Conservation (phyloP, 495 filamentous ascomycete species). For the Xylaria castorea region DNA sequence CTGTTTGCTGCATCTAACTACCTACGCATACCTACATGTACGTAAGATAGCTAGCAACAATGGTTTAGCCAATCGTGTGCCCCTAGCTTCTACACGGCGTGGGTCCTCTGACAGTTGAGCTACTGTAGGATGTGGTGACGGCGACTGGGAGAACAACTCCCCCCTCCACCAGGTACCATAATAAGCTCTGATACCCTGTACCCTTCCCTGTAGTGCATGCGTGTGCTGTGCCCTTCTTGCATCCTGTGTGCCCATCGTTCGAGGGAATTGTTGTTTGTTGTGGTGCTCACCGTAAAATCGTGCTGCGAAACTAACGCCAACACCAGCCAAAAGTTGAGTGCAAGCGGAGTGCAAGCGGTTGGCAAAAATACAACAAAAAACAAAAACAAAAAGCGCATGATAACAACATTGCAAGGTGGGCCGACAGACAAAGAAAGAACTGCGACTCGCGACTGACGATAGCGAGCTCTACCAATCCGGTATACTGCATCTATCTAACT, state of each 20-base stretch:
- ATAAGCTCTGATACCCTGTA: neutral
- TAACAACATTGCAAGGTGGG: neutral
- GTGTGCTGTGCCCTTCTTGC: slow-evolving; percentile 15
- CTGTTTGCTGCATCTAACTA: neutral
- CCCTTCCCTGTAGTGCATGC: neutral
- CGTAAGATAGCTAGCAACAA: neutral
- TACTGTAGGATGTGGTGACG: neutral
- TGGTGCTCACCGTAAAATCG: neutral
- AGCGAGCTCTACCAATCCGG: slow-evolving; percentile 1
- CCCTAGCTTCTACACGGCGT: neutral
- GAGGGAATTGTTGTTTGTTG: neutral
- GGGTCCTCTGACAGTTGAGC: neutral
- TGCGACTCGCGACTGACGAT: slow-evolving; percentile 1
- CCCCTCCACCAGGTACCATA: neutral
- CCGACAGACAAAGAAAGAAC: neutral
- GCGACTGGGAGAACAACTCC: neutral
- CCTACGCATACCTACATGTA: neutral
- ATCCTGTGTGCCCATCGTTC: neutral
- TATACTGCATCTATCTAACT: neutral
- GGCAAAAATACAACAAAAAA: neutral
- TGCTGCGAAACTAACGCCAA: neutral
- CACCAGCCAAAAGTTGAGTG: neutral
- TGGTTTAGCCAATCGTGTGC: neutral
- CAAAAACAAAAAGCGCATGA: neutral
- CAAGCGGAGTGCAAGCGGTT: neutral